A percentile compares a stretch with the other conserved stretches of the same genome.
These are phyloP conservation scores for Podila horticola DNA, from an alignment of 192 early-diverging fungal genomes.

Conservation along the genomic window DNA sequence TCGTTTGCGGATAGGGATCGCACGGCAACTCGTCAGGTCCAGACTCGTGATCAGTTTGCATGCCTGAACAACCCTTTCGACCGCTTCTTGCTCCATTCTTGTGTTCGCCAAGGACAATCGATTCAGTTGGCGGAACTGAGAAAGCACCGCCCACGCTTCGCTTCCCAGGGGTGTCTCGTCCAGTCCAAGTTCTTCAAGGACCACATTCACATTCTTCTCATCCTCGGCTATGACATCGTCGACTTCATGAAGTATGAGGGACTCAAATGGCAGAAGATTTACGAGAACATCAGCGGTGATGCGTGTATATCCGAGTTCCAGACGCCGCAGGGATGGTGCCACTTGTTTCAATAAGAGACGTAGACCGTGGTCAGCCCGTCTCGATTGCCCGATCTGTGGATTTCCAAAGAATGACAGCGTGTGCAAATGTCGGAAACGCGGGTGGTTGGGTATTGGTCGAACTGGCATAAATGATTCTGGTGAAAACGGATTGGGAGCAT, in stretches of 20 bases:
- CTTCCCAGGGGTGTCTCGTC: constrained; percentile 32
- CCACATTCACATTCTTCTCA: background rate
- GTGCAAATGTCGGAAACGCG: constrained; percentile 12
- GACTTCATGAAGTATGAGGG: background rate
- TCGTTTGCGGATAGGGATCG: constrained; percentile 22
- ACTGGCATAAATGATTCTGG: background rate
- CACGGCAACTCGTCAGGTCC: constrained; percentile 41
- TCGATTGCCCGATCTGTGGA: constrained; percentile 12
- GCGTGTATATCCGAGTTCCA: constrained; percentile 35
- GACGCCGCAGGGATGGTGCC: constrained; percentile 11
- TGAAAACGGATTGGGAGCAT: background rate
- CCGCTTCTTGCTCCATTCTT: constrained; percentile 15
- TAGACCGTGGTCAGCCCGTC: background rate
- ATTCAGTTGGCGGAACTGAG: constrained; percentile 8
- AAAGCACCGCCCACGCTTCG: constrained; percentile 8
- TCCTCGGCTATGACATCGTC: background rate
- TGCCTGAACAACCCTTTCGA: constrained; percentile 12
- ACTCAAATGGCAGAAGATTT: background rate
- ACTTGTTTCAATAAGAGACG: constrained; percentile 11
- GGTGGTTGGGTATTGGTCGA: background rate
- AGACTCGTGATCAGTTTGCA: constrained; percentile 18
- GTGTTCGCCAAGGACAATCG: constrained; percentile 37
- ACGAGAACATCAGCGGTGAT: constrained; percentile 8
- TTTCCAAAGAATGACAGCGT: constrained; percentile 41
- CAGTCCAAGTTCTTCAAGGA: constrained; percentile 31